A percentile compares a stretch with the other conserved stretches of the same genome.
Conservation (phyloP, 257 asterid species). For the Prunella vulgaris region DNA sequence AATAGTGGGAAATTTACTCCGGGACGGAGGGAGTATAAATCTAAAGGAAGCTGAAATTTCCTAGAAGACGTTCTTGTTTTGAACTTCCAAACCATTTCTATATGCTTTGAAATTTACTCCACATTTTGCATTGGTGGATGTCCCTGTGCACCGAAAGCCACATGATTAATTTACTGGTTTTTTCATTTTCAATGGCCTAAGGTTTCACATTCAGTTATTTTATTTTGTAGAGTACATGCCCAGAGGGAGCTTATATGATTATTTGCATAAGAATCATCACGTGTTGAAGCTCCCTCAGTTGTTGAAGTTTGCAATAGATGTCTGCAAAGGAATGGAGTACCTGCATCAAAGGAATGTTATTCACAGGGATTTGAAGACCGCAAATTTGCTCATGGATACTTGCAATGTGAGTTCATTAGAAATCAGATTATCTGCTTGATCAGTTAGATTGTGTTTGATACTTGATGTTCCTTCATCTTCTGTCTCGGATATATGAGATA, state of each 20-base stretch:
- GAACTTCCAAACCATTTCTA: not conserved
- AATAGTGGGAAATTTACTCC: no score
- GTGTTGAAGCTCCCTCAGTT: slow-evolving; percentile 55
- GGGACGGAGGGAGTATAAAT: no score
- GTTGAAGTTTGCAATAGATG: slow-evolving; percentile 75
- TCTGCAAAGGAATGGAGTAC: slow-evolving; percentile 92
- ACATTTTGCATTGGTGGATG: not conserved
- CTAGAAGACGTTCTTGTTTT: not conserved
- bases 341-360: slow-evolving; percentile 73
- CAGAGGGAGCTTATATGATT: slow-evolving; percentile 77
- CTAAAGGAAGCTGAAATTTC: not conserved
- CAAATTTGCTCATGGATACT: slow-evolving; percentile 76
- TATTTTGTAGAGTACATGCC: slow-evolving; percentile 69
- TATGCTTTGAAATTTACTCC: not conserved
- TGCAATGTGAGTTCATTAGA: slow-evolving; percentile 43
- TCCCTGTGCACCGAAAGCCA: slow-evolving; percentile 15
- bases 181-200: not conserved
- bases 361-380: slow-evolving; percentile 89
- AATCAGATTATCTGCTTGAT: not conserved
- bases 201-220: slow-evolving; percentile 14
- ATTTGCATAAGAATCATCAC: slow-evolving; percentile 61
- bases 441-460: not conserved
- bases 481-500: not conserved
- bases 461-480: not conserved
- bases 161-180: not conserved